Conservation (phyloP, 78 protist genomes). For the Dictyostelium intermedium region DNA sequence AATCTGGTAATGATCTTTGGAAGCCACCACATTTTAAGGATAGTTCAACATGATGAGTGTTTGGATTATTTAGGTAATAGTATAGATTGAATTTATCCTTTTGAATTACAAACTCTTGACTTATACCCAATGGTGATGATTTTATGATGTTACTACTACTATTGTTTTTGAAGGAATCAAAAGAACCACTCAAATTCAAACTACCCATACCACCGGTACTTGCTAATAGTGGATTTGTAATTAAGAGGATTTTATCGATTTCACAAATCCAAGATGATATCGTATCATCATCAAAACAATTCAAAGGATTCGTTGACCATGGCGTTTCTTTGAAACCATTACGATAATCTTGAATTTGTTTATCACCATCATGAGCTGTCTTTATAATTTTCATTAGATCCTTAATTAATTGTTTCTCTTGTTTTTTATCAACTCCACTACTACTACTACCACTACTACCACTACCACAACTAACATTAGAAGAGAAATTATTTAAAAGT, state of each 20-base stretch:
- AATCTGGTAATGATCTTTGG: conserved; percentile 70
- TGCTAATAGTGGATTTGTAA: not conserved
- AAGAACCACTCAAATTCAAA: not conserved
- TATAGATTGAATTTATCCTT: not conserved
- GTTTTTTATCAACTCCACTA: not conserved
- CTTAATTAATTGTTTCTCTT: not conserved
- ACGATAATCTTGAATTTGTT: conserved; percentile 50
- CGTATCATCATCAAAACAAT: not conserved
- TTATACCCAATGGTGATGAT: not conserved
- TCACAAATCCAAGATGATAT: not conserved
- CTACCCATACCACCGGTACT: not conserved
- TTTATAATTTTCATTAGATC: conserved; percentile 40
- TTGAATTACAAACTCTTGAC: not conserved
- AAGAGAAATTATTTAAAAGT: not conserved
- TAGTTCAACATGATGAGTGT: conserved; percentile 3
- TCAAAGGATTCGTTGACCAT: not conserved
- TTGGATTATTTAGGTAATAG: not conserved
- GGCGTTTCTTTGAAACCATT: conserved; percentile 13
- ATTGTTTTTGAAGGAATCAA: not conserved
- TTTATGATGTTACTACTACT: not conserved
- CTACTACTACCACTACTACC: too few species aligned
- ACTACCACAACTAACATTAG: too few species aligned
- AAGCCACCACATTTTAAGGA: conserved; percentile 42
- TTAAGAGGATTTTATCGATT: not conserved
- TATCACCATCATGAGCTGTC: conserved; percentile 74